These are phyloP conservation scores for Verticillium dahliae DNA, from an alignment of 2,329 filamentous ascomycete genomes.

Conservation along the genomic window DNA sequence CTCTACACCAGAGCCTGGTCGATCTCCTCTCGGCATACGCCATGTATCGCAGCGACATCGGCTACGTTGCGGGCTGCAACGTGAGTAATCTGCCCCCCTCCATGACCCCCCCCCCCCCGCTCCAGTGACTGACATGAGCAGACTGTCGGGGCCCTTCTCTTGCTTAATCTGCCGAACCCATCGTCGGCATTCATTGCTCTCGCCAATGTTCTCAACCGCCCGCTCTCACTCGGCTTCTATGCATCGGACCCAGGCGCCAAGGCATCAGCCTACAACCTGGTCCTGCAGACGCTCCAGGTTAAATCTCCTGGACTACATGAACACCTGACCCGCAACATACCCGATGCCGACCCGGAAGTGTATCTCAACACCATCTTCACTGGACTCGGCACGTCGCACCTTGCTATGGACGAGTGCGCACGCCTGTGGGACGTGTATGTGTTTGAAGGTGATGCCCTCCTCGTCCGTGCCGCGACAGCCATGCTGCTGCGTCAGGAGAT, in stretches of 20 bases:
- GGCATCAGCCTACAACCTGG: conserved; percentile 60
- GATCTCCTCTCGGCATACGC: conserved; percentile 73
- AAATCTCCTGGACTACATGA: conserved; percentile 59
- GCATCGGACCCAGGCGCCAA: conserved; percentile 64
- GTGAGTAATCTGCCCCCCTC: conserved; percentile 39
- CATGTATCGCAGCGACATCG: conserved; percentile 77
- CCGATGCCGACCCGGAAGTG: conserved; percentile 37
- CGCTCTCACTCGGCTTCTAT: conserved; percentile 69
- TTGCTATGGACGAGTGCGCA: conserved; percentile 63
- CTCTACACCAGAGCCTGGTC: conserved; percentile 60
- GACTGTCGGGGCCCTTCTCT: conserved; percentile 66
- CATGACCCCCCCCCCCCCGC: background rate
- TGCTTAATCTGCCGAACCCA: conserved; percentile 62
- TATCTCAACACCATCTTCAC: conserved; percentile 58
- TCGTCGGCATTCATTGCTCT: conserved; percentile 63
- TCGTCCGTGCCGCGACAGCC: conserved; percentile 66
- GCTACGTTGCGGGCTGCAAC: conserved; percentile 69
- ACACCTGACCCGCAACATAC: conserved; percentile 50
- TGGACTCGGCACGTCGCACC: conserved; percentile 54
- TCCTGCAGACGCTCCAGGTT: conserved; percentile 58
- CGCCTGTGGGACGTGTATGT: conserved; percentile 77
- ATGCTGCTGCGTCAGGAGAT: conserved; percentile 51
- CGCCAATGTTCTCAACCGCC: conserved; percentile 71
- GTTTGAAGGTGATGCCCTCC: conserved; percentile 70
- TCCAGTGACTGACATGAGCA: conserved; percentile 22